These are phyloP conservation scores for Sporisorium graminicola DNA, from an alignment of 1,284 basidiomycete species.

Conservation along the genomic window DNA sequence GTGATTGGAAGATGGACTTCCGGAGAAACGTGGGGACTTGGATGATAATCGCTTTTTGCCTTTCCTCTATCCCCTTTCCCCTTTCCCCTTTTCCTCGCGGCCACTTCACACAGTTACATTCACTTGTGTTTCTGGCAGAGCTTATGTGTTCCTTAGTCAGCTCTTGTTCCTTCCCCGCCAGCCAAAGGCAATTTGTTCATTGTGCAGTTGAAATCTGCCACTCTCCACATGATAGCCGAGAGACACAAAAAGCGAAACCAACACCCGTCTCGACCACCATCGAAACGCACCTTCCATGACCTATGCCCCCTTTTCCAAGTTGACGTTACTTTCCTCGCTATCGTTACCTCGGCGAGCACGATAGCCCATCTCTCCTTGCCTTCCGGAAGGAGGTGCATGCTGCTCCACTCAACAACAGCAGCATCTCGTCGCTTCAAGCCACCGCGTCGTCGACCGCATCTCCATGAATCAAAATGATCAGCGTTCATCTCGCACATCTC, in stretches of 20 bases:
- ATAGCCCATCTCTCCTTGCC: background rate
- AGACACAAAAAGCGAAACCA: background rate
- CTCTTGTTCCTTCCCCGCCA: too few relatives aligned
- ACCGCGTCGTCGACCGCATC: background rate
- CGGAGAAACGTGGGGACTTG: conserved; percentile 7
- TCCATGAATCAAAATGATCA: conserved; percentile 35
- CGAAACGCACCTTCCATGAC: background rate
- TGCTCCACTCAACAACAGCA: background rate
- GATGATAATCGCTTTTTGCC: too few relatives aligned
- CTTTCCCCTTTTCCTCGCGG: background rate
- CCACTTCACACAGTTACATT: background rate
- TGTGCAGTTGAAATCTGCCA: background rate
- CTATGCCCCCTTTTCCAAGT: background rate
- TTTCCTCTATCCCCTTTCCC: too few relatives aligned
- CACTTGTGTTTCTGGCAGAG: too few relatives aligned
- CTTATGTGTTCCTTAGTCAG: background rate
- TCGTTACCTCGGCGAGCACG: background rate
- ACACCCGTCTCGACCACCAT: background rate
- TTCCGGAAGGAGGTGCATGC: conserved; percentile 9
- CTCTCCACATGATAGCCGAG: conserved; percentile 5
- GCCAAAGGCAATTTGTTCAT: background rate
- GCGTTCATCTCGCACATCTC: conserved; percentile 18
- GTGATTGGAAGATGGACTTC: background rate
- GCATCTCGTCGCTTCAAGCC: background rate
- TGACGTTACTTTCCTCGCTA: background rate